Base-by-base conservation (phyloP, 2,329 filamentous ascomycete species). In the Blastomyces parvus region DNA sequence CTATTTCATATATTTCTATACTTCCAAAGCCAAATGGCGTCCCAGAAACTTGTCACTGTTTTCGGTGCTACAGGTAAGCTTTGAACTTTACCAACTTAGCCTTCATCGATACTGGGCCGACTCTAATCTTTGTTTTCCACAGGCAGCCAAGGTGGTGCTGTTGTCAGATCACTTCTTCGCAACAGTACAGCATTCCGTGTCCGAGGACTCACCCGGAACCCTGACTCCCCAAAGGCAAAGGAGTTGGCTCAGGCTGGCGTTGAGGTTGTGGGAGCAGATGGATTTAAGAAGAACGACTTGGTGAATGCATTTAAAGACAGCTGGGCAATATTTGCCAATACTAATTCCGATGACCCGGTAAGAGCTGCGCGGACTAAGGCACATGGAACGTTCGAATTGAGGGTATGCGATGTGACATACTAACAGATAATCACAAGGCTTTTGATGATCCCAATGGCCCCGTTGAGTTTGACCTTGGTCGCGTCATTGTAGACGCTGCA, bases 121-220 rank as follows among this genome's bases (percentile, higher is more conserved):
- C 14, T 19, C 56, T 59, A 22, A 59, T 42, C 38, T 19, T 38
- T 25, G 40, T n/a, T 44, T 19, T 22, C 22, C 58, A 58, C 25
- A 50, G 61, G 61, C 27, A 59, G 75, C 38, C 60, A 65, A 59
- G 67, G 67, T 17, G 62, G 63, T 19, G 60, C 61, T 40, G 67
- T 68, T n/a, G 63, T 63, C 27, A 25, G 42, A 3, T 56, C 58
- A 5, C 69, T 70, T 56, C 63, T 68, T 46, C 44, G 60, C 22
- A 60, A 63, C 14, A 63, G 64, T 1, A 59, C 57, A 38, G 25
- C 27, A 38, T 72, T 65, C 64, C 60, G 62, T 19, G 61, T 72
- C 44, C 68, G 70, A 14, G 70, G 64, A 25, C 55, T 72, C n/a
- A 69, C 69, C 4, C 68, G 70, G 14, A 66, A 69, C 61, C 56